These are phyloP conservation scores for Tranzscheliella williamsii DNA, from an alignment of 1,284 basidiomycete species.

Conservation along the genomic window DNA sequence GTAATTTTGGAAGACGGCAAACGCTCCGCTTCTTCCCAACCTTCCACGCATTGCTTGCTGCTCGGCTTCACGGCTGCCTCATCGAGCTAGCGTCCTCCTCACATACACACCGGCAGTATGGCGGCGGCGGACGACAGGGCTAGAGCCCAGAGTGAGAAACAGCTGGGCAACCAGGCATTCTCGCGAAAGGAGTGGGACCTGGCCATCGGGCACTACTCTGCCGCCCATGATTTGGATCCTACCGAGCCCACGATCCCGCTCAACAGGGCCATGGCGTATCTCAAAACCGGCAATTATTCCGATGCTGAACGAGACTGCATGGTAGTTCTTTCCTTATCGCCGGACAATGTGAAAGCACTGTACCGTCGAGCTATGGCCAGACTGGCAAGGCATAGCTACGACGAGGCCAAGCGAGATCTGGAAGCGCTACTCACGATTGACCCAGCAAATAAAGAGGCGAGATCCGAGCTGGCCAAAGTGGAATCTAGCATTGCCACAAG, in stretches of 20 bases:
- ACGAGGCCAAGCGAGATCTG: slow-evolving; percentile 6
- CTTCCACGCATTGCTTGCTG: too few relatives aligned
- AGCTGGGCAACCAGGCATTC: slow-evolving; percentile 24
- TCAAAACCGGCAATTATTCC: slow-evolving; percentile 23
- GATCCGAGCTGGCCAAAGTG: slow-evolving; percentile 8
- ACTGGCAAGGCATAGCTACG: slow-evolving; percentile 5
- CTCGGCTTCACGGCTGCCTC: too few relatives aligned
- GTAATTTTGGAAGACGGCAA: too few relatives aligned
- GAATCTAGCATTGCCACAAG: background rate
- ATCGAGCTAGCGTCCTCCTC: too few relatives aligned
- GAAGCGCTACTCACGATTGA: slow-evolving; percentile 10
- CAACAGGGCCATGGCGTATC: slow-evolving; percentile 33
- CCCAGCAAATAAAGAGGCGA: slow-evolving; percentile 13
- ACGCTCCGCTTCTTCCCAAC: too few relatives aligned
- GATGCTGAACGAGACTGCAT: slow-evolving; percentile 31
- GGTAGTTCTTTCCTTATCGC: slow-evolving; percentile 6
- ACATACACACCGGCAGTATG: too few relatives aligned
- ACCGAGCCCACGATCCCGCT: slow-evolving; percentile 27
- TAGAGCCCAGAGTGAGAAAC: slow-evolving; percentile 11
- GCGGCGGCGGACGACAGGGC: slow-evolving; percentile 6
- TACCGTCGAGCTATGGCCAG: slow-evolving; percentile 19
- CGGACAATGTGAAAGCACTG: slow-evolving; percentile 23
- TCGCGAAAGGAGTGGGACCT: slow-evolving; percentile 13
- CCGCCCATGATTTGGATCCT: slow-evolving; percentile 13
- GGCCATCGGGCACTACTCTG: slow-evolving; percentile 21